Percentiles rank a stretch among this genome's conserved stretches.
Conservation (phyloP, 2,329 filamentous ascomycete genomes). For the Penicillium freii region DNA sequence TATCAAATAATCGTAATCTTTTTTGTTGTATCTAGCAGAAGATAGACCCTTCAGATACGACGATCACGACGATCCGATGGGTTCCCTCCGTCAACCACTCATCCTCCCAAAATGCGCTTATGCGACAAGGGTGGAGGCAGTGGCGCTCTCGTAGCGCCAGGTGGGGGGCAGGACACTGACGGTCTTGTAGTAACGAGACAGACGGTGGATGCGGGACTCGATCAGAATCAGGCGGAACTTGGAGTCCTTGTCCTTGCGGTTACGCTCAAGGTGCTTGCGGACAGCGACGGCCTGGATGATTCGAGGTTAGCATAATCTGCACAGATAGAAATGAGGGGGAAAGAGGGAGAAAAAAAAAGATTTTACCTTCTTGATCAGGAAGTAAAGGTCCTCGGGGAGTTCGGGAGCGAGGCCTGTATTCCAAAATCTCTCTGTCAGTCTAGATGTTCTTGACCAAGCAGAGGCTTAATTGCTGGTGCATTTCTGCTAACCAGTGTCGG, state of each 20-base stretch:
- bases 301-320: constrained; percentile 6
- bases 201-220: constrained; percentile 99
- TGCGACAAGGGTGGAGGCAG: constrained; percentile 88
- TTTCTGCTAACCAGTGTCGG: constrained; percentile 30
- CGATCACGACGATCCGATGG: constrained; percentile 13
- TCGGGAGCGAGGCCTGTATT: constrained; percentile 94
- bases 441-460: constrained; percentile 67
- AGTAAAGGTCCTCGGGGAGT: constrained; percentile 99
- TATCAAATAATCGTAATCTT: constrained; percentile 16
- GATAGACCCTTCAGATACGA: constrained; percentile 11
- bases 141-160: constrained; percentile 99
- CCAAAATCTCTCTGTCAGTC: constrained; percentile 88
- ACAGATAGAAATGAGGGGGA: not conserved
- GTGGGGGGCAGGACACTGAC: constrained; percentile 79
- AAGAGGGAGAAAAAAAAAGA: not conserved
- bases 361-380: constrained; percentile 98
- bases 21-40: constrained; percentile 13
- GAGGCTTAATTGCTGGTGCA: constrained; percentile 61
- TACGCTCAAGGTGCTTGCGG: constrained; percentile 99
- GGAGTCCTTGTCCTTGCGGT: constrained; percentile 99
- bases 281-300: constrained; percentile 78
- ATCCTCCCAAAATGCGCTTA: constrained; percentile 53
- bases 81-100: constrained; percentile 20
- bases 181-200: constrained; percentile 99
- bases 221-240: constrained; percentile 99